Percentiles rank a stretch among this genome's conserved stretches.
Conservation (phyloP, 2,329 filamentous ascomycete species). For the Cryphonectria naterciae region DNA sequence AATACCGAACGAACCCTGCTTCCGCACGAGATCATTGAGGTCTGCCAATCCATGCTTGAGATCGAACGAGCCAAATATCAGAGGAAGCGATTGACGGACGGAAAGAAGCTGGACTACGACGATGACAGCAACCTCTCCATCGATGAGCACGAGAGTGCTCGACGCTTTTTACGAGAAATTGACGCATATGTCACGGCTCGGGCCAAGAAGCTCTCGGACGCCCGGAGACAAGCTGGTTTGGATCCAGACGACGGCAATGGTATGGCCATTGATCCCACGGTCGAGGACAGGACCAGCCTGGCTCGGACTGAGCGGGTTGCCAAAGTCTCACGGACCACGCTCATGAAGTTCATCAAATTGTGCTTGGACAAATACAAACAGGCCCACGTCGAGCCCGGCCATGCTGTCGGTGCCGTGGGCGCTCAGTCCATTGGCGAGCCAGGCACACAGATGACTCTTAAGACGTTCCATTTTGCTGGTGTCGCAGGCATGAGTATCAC, state of each 20-base stretch:
- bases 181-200: constrained; percentile 69
- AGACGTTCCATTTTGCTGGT: constrained; percentile 99
- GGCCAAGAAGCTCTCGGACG: constrained; percentile 63
- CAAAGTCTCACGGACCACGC: constrained; percentile 77
- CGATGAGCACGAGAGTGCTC: constrained; percentile 80
- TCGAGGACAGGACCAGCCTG: constrained; percentile 37
- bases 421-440: constrained; percentile 98
- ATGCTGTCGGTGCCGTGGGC: constrained; percentile 93
- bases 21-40: constrained; percentile 71
- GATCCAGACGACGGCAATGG: constrained; percentile 40
- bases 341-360: constrained; percentile 76
- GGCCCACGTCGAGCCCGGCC: constrained; percentile 90
- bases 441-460: constrained; percentile 98
- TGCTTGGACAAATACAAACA: constrained; percentile 90
- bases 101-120: constrained; percentile 67
- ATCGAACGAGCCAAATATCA: constrained; percentile 68
- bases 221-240: constrained; percentile 56
- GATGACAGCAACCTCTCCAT: constrained; percentile 71
- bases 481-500: constrained; percentile 99
- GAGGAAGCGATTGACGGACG: constrained; percentile 63
- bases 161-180: constrained; percentile 81
- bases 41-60: constrained; percentile 71
- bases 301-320: constrained; percentile 71
- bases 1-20: constrained; percentile 75
- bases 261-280: constrained; percentile 36